phyloP scores from a whole-genome alignment of 352 stramenopile species.

The Phytophthora idaei region DNA sequence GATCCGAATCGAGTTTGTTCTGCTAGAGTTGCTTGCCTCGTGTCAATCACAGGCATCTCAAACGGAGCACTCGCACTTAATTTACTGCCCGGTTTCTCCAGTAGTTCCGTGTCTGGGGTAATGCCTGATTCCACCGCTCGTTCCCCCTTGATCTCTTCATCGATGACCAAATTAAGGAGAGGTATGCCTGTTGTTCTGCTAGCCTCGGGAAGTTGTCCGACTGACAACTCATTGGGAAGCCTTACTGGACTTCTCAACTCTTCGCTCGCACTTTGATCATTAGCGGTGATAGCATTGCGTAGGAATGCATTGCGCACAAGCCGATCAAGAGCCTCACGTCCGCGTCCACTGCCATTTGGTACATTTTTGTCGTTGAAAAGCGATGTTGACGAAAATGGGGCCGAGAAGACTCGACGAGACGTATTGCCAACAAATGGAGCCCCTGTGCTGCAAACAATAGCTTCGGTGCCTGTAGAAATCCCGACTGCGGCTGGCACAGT shows the following conservation, averaged over 20 bases:
- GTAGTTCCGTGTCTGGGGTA: background rate
- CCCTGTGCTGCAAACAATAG: conserved; percentile 26
- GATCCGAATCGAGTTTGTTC: too few species aligned
- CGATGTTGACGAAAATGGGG: conserved; percentile 36
- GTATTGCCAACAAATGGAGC: conserved; percentile 31
- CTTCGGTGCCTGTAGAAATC: conserved; percentile 26
- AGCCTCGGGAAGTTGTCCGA: background rate
- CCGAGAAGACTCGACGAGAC: conserved; percentile 26
- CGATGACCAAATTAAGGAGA: background rate
- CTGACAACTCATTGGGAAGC: background rate
- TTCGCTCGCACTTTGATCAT: conserved; percentile 6
- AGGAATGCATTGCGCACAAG: conserved; percentile 59
- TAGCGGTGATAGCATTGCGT: conserved; percentile 37
- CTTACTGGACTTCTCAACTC: background rate
- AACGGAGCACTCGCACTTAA: background rate
- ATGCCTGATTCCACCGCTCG: background rate
- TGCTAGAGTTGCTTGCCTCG: conserved; percentile 16
- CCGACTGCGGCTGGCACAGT: background rate
- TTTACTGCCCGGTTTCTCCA: conserved; percentile 10
- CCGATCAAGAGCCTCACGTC: conserved; percentile 61
- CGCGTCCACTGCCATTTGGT: conserved; percentile 46
- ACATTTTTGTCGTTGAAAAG: conserved; percentile 57
- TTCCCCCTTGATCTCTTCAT: conserved; percentile 5
- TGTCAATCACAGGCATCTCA: conserved; percentile 21
- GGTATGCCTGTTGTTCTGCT: conserved; percentile 2